A percentile compares a stretch with the other conserved stretches of the same genome.
phyloP scores from a whole-genome alignment of 352 stramenopile genomes.

The Globisporangium paroecandrum region DNA sequence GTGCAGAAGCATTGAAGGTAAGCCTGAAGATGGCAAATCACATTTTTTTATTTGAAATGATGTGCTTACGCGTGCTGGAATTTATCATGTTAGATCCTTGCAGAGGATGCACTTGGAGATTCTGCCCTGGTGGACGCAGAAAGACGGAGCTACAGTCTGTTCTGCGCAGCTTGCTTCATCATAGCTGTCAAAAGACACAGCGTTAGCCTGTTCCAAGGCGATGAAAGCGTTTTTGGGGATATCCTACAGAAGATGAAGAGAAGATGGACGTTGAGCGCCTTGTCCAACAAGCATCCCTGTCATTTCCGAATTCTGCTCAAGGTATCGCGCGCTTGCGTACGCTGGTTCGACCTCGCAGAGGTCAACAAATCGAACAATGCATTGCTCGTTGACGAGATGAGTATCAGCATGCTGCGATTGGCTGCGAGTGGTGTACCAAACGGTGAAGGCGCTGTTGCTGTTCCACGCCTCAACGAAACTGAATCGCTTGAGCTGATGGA shows the following conservation, averaged over 20 bases:
- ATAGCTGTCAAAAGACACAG: conserved; percentile 17
- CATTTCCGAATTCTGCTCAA: conserved; percentile 16
- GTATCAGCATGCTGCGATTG: conserved; percentile 11
- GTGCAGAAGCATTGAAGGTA: conserved; percentile 41
- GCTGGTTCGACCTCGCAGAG: neutral
- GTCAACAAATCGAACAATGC: neutral
- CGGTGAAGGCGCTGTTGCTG: neutral
- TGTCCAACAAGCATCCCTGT: conserved; percentile 1
- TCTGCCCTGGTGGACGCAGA: conserved; percentile 11
- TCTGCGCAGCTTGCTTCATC: conserved; percentile 46
- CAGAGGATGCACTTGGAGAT: conserved; percentile 22
- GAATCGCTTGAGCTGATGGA: conserved; percentile 13
- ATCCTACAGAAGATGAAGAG: conserved; percentile 8
- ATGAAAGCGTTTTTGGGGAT: neutral
- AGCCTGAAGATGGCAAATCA: neutral
- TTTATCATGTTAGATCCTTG: conserved; percentile 19
- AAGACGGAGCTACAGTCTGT: conserved; percentile 32
- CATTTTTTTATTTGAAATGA: neutral
- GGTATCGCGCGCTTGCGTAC: conserved; percentile 17
- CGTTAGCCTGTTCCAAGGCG: neutral
- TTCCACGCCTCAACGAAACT: neutral
- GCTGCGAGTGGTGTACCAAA: neutral
- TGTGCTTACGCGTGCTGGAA: conserved; percentile 8
- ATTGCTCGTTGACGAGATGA: conserved; percentile 13
- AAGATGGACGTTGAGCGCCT: neutral